phyloP scores from a whole-genome alignment of 2,329 filamentous ascomycete genomes.

The Botryotinia narcissicola region DNA sequence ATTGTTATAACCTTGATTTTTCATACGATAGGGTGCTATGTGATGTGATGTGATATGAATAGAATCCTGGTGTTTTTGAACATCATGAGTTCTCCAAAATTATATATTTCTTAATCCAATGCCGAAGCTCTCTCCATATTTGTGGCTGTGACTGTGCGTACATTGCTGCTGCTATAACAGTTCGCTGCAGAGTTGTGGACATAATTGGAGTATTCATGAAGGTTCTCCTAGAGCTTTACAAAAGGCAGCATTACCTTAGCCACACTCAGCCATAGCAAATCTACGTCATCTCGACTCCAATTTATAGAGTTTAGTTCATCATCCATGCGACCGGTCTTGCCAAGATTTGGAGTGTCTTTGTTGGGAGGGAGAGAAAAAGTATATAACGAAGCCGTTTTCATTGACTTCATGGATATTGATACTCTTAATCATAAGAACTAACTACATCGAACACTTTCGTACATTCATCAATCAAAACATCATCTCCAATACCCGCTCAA shows the following conservation, averaged over 20 bases:
- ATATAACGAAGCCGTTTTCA: background rate
- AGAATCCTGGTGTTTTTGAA: background rate
- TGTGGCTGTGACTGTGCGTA: background rate
- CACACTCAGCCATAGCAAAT: background rate
- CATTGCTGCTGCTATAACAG: background rate
- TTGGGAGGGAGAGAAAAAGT: background rate
- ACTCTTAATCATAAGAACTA: background rate
- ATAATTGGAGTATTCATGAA: no score
- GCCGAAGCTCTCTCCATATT: constrained; percentile 1
- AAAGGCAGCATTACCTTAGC: background rate
- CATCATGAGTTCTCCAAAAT: background rate
- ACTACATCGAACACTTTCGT: background rate
- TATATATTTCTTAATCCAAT: background rate
- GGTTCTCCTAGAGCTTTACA: background rate
- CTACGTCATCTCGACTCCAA: background rate
- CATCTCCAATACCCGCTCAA: background rate
- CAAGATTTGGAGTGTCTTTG: background rate
- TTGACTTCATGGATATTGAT: background rate
- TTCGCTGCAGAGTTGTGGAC: rapidly evolving
- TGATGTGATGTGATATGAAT: background rate
- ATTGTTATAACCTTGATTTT: background rate
- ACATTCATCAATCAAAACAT: background rate
- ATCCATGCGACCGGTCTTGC: background rate
- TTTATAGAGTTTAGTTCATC: background rate
- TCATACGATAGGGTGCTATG: background rate